Evolutionary conservation across 371 early-diverging fungal species (phyloP).

Genomic region (Sporodiniella umbellata): DNA sequence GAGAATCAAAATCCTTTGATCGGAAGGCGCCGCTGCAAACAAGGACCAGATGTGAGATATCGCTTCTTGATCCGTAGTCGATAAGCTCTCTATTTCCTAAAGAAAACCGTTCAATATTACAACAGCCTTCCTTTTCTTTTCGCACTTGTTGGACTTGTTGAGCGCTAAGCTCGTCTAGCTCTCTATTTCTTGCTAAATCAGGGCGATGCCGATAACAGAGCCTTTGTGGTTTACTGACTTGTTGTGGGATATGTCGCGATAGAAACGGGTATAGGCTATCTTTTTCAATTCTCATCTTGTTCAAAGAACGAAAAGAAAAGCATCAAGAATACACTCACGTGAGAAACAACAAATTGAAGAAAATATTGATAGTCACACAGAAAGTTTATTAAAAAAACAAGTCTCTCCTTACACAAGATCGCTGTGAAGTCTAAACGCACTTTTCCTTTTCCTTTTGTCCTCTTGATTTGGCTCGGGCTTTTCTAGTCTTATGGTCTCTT

Average conservation of each 20-base stretch:
- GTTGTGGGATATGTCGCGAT: conserved; percentile 36
- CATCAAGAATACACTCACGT: conserved; percentile 11
- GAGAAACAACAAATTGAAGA: conserved; percentile 12
- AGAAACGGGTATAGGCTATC: conserved; percentile 22
- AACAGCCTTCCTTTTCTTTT: no score
- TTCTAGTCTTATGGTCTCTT: background rate
- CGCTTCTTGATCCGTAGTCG: conserved; percentile 43
- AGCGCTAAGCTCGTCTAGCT: conserved; percentile 20
- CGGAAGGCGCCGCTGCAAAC: conserved; percentile 58
- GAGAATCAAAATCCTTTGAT: conserved; percentile 60
- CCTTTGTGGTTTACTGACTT: conserved; percentile 26
- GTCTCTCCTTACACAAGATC: background rate
- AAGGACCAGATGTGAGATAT: conserved; percentile 60
- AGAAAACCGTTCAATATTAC: no score
- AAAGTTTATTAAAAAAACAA: background rate
- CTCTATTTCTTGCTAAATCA: conserved; percentile 24
- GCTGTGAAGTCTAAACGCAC: conserved; percentile 2
- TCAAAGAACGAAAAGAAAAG: background rate
- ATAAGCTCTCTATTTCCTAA: conserved; percentile 46
- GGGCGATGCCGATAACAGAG: conserved; percentile 33
- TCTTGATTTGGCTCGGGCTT: background rate
- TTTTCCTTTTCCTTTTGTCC: background rate
- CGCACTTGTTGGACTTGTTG: conserved; percentile 3
- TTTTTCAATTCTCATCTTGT: background rate
- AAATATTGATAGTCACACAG: conserved; percentile 1